Evolutionary conservation across 2,329 filamentous ascomycete species (phyloP), one percentile per base, ranked within the genome.

Genomic region (Stemphylium beticola): DNA sequence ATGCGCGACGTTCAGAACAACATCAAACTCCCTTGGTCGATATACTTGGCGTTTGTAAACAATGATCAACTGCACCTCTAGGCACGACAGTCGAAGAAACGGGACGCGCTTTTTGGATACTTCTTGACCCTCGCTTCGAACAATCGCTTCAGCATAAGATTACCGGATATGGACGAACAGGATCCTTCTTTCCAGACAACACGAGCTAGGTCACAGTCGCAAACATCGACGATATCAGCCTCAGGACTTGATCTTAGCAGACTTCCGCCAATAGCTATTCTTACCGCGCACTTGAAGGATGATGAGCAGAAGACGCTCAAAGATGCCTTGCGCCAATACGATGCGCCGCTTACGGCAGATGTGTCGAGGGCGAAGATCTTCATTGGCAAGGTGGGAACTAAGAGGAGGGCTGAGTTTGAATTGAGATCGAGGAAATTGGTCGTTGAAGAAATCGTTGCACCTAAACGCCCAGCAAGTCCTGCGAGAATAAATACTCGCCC

Each of bases 351-450:
- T 48, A 93, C 91, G 0, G 87, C 88, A 54, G 85, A 93, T 71
- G 79, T 89, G 47, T 79, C 81, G 12, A 89, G 93, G 73, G 92
- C 92, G 0, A 81, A 84, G 4, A 74, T 97, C 3, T 80, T 96
- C 2, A 72, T 98, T 26, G 92, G 90, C 2, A 91, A 87, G 61
- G 82, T 96, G 31, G 81, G 81, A 0, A 87, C 85, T 50, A 87
- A 85, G 60, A 83, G 86, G 65, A 83, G 93, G 15, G 91, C 91
- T 0, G 81, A 84, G 41, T 87, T 96, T 64, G 93, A 98, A 75
- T 78, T 98, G 57, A 83, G 91, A 48, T 82, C 85, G 6, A 82
- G 85, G 40, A 87, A 86, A 12, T 64, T 96, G 2, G 72, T 76
- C 36, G 86, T 86, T 0, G 79, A 84, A 49, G 84, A 86, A 53